Base-by-base conservation (phyloP, 176 grass and related monocot genomes). In the Aechmea fasciata region DNA sequence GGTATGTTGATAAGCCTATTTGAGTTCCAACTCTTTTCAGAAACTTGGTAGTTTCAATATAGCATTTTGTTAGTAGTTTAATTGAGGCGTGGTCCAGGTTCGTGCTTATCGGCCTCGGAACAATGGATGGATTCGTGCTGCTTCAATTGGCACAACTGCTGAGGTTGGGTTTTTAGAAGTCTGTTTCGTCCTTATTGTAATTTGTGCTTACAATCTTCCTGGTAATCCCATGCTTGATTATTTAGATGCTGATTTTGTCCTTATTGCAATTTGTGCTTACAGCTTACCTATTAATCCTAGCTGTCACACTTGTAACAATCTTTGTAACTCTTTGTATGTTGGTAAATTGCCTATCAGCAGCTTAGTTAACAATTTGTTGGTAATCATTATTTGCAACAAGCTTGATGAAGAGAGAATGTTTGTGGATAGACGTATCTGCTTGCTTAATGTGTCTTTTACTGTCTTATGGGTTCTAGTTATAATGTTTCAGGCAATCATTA, bases 81-180 rank as follows among this genome's bases (percentile, higher is more conserved):
- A 18, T 18, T 57, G 57, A 49, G 63, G 8, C 17, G 11, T 74
- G 71, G 48, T 80, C 73, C 81, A 97, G 93, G 77, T 97, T 83
- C 84, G 88, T 63, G 52, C 85, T 55, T 55, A 76, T 71, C 22
- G 15, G 71, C 75, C 50, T 52, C 47, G 71, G 73, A 78, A 74
- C 71, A 65, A 69, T 78, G 67, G 8, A 72, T 26, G 68, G 53
- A 76, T 80, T 83, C 67, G 64, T 14, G 80, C 78, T 70, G 85
- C 85, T 79, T 80, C 71, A 28, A 77, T 91, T 90, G 93, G 93
- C 73, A 97, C 93, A 85, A 97, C 93, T 50, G 93, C 93, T 64
- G 84, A 92, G 93, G 93, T 97, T n/a, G 47, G 25, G 0, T 65
- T 33, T 48, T 87, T 63, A 18, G 75, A 28, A 26, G 75, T 69